Percentiles rank a stretch among this genome's conserved stretches.
Evolutionary conservation across 306 rosid species (phyloP).

Genomic region (Cucurbita moschata): DNA sequence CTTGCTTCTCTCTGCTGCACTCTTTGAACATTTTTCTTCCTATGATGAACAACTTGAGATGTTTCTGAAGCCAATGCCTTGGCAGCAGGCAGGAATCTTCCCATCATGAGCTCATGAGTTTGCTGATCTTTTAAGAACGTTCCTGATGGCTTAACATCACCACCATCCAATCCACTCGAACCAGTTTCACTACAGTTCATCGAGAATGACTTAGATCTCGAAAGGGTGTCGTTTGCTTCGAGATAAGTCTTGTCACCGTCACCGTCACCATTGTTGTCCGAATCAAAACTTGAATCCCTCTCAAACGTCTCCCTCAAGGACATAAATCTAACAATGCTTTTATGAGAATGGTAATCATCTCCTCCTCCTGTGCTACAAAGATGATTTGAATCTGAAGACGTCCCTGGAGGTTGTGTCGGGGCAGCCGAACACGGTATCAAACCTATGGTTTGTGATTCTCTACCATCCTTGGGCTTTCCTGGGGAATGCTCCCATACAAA

Average conservation of each 20-base stretch:
- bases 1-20: slow-evolving; percentile 35
- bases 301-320: slow-evolving; percentile 14
- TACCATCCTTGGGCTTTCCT: slow-evolving; percentile 69
- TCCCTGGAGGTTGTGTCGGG: slow-evolving; percentile 60
- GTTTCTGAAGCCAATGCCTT: slow-evolving; percentile 59
- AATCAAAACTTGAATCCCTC: slow-evolving; percentile 5
- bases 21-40: slow-evolving; percentile 30
- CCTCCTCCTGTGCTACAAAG: neutral
- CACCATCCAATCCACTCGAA: slow-evolving; percentile 56
- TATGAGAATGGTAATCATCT: neutral
- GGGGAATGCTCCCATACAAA: slow-evolving; percentile 80
- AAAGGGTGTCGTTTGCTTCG: slow-evolving; percentile 59
- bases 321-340: neutral
- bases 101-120: slow-evolving; percentile 63
- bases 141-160: slow-evolving; percentile 25
- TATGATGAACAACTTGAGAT: slow-evolving; percentile 29
- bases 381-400: slow-evolving; percentile 24
- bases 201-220: slow-evolving; percentile 57
- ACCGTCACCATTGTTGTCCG: slow-evolving; percentile 18
- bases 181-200: slow-evolving; percentile 54
- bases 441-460: slow-evolving; percentile 11
- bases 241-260: slow-evolving; percentile 45
- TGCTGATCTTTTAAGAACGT: slow-evolving; percentile 37
- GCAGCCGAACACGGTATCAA: slow-evolving; percentile 13
- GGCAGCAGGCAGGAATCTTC: slow-evolving; percentile 80